Evolutionary conservation across 108 stramenopile species (phyloP).

Genomic region (Poteriospumella lacustris): DNA sequence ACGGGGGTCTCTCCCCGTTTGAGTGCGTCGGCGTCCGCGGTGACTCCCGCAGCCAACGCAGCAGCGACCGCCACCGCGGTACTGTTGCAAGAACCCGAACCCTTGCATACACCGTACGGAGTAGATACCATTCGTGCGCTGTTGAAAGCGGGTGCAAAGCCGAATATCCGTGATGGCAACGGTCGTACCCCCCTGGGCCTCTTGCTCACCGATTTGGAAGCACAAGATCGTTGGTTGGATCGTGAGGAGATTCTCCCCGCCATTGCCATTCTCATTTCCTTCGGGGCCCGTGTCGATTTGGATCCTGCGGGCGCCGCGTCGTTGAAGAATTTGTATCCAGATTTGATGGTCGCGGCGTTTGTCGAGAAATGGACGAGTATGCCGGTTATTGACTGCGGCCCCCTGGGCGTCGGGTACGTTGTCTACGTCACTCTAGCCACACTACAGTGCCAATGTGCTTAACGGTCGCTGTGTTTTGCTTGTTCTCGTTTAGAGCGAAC

Average conservation of each 20-base stretch:
- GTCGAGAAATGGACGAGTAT: not conserved
- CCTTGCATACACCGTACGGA: too few species aligned
- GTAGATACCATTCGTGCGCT: not conserved
- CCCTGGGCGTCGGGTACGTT: not conserved
- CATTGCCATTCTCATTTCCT: conserved; percentile 2
- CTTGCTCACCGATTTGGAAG: not conserved
- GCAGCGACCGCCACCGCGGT: too few species aligned
- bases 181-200: not conserved
- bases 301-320: not conserved
- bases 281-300: not conserved
- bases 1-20: too few species aligned
- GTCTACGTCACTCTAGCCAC: too few species aligned
- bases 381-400: not conserved
- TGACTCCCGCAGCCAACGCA: not conserved
- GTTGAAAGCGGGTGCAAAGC: not conserved
- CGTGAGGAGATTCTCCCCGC: not conserved
- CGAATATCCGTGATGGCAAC: not conserved
- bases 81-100: too few species aligned
- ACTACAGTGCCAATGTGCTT: too few species aligned
- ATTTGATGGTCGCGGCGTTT: not conserved
- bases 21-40: not conserved
- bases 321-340: not conserved
- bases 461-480: too few species aligned
- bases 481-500: too few species aligned
- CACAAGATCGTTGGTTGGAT: not conserved